These are phyloP conservation scores for Centella asiatica DNA, from an alignment of 129 eudicot genomes.

Conservation along the genomic window DNA sequence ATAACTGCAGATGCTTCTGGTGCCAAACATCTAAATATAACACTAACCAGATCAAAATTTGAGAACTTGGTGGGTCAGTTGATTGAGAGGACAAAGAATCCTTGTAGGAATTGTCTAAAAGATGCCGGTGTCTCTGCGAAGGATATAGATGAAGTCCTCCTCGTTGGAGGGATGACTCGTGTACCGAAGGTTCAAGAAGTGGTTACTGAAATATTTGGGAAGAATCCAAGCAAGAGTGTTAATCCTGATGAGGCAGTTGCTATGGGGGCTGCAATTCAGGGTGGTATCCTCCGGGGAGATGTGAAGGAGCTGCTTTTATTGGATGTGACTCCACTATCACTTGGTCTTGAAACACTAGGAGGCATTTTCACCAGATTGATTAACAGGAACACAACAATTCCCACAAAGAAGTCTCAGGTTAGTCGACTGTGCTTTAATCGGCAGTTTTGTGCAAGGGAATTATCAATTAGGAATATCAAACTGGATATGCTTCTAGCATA, in stretches of 20 bases:
- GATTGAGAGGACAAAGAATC: conserved; percentile 26
- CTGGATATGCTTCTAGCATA: not conserved
- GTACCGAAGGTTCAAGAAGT: conserved; percentile 42
- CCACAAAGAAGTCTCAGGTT: conserved; percentile 41
- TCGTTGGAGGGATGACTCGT: conserved; percentile 42
- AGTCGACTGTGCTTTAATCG: conserved; percentile 7
- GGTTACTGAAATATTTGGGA: conserved; percentile 30
- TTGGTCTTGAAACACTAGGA: conserved; percentile 42
- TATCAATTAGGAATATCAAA: not conserved
- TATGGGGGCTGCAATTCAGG: conserved; percentile 50
- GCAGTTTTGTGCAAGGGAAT: not conserved
- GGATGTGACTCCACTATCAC: conserved; percentile 43
- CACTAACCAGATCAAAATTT: conserved; percentile 39
- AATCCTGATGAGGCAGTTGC: conserved; percentile 52
- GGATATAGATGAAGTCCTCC: conserved; percentile 36
- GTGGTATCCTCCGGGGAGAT: conserved; percentile 47
- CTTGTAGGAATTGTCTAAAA: conserved; percentile 33
- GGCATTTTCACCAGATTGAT: conserved; percentile 43
- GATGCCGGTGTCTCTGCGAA: conserved; percentile 36
- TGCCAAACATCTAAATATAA: conserved; percentile 34
- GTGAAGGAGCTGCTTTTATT: conserved; percentile 40
- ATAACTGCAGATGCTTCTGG: conserved; percentile 40
- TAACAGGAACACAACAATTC: conserved; percentile 37
- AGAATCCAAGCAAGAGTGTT: conserved; percentile 35
- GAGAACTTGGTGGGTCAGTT: conserved; percentile 27